phyloP scores from a whole-genome alignment of 495 filamentous ascomycete genomes.

The Cladorrhinum samala region DNA sequence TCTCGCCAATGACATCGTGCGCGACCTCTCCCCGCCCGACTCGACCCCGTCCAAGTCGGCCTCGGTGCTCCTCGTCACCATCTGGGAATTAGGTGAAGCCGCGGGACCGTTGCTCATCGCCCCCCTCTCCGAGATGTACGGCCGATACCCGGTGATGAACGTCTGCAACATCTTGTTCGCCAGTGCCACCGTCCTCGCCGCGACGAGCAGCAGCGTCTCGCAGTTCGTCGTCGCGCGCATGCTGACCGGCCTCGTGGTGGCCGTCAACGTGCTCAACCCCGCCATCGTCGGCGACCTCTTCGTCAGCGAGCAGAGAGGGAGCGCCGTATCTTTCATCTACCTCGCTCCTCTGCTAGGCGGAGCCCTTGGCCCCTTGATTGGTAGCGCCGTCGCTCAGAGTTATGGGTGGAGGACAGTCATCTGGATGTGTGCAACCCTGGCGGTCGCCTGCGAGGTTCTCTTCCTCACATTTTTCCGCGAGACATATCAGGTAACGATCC shows the following conservation, averaged over 20 bases:
- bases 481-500: conserved; percentile 46
- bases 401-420: conserved; percentile 53
- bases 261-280: conserved; percentile 50
- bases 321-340: conserved; percentile 44
- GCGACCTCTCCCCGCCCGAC: conserved; percentile 33
- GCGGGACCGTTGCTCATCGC: conserved; percentile 55
- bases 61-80: conserved; percentile 51
- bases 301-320: conserved; percentile 42
- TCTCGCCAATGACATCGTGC: conserved; percentile 43
- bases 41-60: conserved; percentile 35
- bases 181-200: conserved; percentile 37
- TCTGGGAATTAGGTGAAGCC: conserved; percentile 53
- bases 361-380: conserved; percentile 55
- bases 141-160: conserved; percentile 50
- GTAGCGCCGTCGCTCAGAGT: conserved; percentile 53
- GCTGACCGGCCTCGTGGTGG: conserved; percentile 47
- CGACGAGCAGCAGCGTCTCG: conserved; percentile 32
- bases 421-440: conserved; percentile 47
- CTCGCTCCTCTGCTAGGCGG: conserved; percentile 44
- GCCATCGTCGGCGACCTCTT: conserved; percentile 57
- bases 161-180: conserved; percentile 48
- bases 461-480: conserved; percentile 43
- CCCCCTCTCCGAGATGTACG: conserved; percentile 51
- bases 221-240: conserved; percentile 44
- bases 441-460: conserved; percentile 39